Percentiles rank a stretch among this genome's conserved stretches.
Evolutionary conservation across 108 stramenopile genomes (phyloP).

Genomic region (Aurantiochytrium sp.): DNA sequence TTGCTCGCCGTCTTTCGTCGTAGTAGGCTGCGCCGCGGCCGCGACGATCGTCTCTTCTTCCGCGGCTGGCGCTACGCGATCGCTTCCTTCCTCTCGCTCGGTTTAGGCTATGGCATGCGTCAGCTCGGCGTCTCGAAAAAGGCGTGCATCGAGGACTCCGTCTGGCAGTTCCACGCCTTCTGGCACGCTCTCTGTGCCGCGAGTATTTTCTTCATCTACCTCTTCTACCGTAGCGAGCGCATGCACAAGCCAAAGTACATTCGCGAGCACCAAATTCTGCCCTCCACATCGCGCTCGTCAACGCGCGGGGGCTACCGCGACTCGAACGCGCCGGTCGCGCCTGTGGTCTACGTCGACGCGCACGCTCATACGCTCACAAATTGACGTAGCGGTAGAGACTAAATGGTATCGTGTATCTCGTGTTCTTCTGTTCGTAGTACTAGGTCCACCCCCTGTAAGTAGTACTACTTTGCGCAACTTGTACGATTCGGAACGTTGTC

Average conservation of each 20-base stretch:
- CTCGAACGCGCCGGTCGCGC: background rate
- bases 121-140: background rate
- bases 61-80: background rate
- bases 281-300: background rate
- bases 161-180: background rate
- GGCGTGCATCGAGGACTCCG: background rate
- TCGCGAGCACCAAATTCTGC: background rate
- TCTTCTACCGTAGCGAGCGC: background rate
- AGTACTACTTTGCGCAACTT: too few species aligned
- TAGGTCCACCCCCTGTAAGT: too few species aligned
- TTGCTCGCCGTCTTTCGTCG: background rate
- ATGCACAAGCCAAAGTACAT: background rate
- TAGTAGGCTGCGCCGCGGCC: background rate
- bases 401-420: too few species aligned
- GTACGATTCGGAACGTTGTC: too few species aligned
- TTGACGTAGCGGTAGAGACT: too few species aligned
- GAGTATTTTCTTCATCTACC: background rate
- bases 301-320: too few species aligned
- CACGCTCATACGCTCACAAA: background rate
- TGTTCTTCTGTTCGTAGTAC: too few species aligned
- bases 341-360: background rate
- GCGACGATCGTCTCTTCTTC: background rate
- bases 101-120: background rate
- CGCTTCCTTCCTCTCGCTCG: background rate
- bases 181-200: background rate